A percentile compares a stretch with the other conserved stretches of the same genome.
phyloP scores from a whole-genome alignment of 208 protist species.

The Herpetomonas tarakana region DNA sequence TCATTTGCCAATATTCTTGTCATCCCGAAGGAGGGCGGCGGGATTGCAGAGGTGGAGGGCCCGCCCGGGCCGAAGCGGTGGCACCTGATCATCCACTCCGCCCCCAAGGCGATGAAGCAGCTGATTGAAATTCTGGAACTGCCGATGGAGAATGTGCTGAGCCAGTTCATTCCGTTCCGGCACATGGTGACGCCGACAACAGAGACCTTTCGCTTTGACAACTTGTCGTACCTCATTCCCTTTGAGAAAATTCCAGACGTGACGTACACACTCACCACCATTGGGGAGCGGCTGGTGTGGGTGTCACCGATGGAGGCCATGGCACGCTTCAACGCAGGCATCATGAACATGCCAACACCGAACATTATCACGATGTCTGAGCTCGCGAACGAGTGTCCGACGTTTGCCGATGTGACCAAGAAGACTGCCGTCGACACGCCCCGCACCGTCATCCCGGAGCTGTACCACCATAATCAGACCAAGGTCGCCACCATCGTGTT shows the following conservation, averaged over 20 bases:
- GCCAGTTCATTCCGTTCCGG: constrained; percentile 72
- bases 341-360: constrained; percentile 89
- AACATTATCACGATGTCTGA: constrained; percentile 82
- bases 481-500: constrained; percentile 81
- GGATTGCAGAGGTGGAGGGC: constrained; percentile 81
- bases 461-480: constrained; percentile 66
- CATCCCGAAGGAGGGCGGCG: constrained; percentile 80
- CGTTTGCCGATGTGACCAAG: constrained; percentile 72
- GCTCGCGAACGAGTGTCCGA: constrained; percentile 79
- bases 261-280: constrained; percentile 64
- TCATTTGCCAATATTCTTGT: constrained; percentile 70
- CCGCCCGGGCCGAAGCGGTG: constrained; percentile 78
- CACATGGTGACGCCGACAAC: constrained; percentile 69
- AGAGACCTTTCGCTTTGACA: constrained; percentile 86
- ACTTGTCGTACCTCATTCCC: constrained; percentile 62
- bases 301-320: constrained; percentile 89
- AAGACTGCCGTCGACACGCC: constrained; percentile 32
- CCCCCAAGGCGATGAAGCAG: constrained; percentile 66
- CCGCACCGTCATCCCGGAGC: constrained; percentile 51
- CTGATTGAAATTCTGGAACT: constrained; percentile 82
- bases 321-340: constrained; percentile 86
- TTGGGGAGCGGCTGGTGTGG: constrained; percentile 79
- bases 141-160: constrained; percentile 75
- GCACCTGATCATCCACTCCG: constrained; percentile 62
- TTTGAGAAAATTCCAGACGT: constrained; percentile 82